Evolutionary conservation across 148 eudicot species (phyloP).

Genomic region (Vaccinium macrocarpon): DNA sequence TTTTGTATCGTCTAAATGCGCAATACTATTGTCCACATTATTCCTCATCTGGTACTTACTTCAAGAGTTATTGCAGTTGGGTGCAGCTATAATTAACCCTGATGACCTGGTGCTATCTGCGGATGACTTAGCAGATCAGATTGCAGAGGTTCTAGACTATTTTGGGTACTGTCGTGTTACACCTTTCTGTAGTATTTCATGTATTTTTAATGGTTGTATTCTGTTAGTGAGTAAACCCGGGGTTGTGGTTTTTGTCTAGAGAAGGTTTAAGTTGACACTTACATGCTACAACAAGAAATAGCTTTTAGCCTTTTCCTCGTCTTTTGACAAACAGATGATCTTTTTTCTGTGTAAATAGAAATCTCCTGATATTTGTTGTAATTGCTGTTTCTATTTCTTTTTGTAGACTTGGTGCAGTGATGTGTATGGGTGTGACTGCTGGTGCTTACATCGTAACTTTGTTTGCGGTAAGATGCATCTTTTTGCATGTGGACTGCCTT

Average conservation of each 20-base stretch:
- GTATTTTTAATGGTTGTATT: neutral
- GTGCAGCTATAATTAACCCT: slow-evolving; percentile 56
- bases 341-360: neutral
- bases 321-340: neutral
- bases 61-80: slow-evolving; percentile 78
- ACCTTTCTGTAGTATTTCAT: neutral
- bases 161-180: slow-evolving; percentile 54
- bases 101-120: slow-evolving; percentile 57
- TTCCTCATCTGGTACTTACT: slow-evolving; percentile 43
- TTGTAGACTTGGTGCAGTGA: slow-evolving; percentile 71
- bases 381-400: slow-evolving; percentile 10
- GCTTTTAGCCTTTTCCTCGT: neutral
- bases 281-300: neutral
- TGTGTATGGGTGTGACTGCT: slow-evolving; percentile 96
- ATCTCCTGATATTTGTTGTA: slow-evolving; percentile 3
- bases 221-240: neutral
- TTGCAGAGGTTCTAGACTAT: slow-evolving; percentile 79
- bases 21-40: slow-evolving; percentile 14
- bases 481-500: neutral
- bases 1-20: neutral
- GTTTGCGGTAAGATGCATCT: slow-evolving; percentile 72
- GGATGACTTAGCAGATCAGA: slow-evolving; percentile 93
- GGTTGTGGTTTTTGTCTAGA: neutral
- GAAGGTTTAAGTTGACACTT: neutral
- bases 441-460: slow-evolving; percentile 87